phyloP scores from a whole-genome alignment of 306 rosid species.

The Fragaria iinumae region DNA sequence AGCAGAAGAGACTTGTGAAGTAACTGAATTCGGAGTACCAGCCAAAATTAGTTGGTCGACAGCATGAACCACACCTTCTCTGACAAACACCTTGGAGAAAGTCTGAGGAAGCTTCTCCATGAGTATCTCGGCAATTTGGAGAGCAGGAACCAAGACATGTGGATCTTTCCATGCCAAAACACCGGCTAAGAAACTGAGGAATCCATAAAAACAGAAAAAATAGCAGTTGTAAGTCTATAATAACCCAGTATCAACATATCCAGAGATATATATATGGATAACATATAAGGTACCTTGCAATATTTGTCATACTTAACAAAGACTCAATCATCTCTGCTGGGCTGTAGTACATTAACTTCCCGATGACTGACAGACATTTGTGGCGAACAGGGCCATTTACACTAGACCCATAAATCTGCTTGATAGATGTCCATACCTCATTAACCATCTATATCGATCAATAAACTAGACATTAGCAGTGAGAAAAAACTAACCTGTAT shows the following conservation, averaged over 20 bases:
- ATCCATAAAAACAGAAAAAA: constrained; percentile 29
- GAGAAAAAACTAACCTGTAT: constrained; percentile 59
- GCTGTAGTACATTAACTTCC: constrained; percentile 94
- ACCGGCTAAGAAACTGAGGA: constrained; percentile 82
- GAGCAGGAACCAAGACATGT: constrained; percentile 81
- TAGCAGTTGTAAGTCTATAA: constrained; percentile 12
- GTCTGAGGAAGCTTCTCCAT: constrained; percentile 94
- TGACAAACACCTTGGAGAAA: constrained; percentile 82
- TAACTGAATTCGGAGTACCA: constrained; percentile 46
- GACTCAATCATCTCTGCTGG: constrained; percentile 94
- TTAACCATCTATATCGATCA: constrained; percentile 15
- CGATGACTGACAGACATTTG: constrained; percentile 89
- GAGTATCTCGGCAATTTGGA: constrained; percentile 94
- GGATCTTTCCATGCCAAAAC: constrained; percentile 99
- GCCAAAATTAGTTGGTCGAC: constrained; percentile 89
- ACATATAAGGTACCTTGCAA: constrained; percentile 68
- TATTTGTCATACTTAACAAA: constrained; percentile 69
- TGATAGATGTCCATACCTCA: constrained; percentile 24
- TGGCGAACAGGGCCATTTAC: constrained; percentile 96
- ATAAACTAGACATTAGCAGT: constrained; percentile 9
- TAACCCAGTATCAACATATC: background rate
- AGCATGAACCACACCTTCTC: constrained; percentile 98
- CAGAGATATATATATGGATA: constrained; percentile 18
- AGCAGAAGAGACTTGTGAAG: constrained; percentile 53
- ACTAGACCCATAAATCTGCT: constrained; percentile 94